Base-by-base conservation (phyloP, 208 protist species). In the Phytomonas serpens region DNA sequence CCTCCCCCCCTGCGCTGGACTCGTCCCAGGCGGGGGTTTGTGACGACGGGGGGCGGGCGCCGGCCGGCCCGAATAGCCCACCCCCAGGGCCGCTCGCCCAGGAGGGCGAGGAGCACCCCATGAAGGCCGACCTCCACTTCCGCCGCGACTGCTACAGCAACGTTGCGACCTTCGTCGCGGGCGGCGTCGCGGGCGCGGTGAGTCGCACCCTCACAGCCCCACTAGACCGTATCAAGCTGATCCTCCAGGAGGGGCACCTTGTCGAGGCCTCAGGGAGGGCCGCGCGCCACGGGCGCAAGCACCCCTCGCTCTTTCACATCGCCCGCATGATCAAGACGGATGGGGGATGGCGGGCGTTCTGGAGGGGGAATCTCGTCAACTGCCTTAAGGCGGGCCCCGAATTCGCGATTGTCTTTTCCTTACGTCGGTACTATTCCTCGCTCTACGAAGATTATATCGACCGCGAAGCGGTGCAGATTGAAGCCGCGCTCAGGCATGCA, bases 371-470 rank as follows among this genome's bases (percentile, higher is more conserved):
- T 74, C 68, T 83, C 10, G 82, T 96, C 63, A 97, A 97, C 80
- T 93, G 89, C 72, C 79, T 95, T 52, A 97, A 97, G 73, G 90
- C 91, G 10, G 87, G 89, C 9, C 94, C 94, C 2, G 92, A 97
- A 75, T 94, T 96, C 72, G 91, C 92, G 29, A 84, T 97, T 52
- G 82, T 94, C 64, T 97, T 96, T 64, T 86, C 86, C n/a, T 76
- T 97, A 66, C 85, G 89, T 29, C 85, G 88, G 10, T 93, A 91
- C 72, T 69, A 88, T 64, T 81, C 82, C 30, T 94, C 88, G 5
- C 62, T 92, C 32, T 93, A 91, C 69, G 91, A 96, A 65, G 91
- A 94, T 76, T 81, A 81, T 67, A 71, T 92, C 1, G 87, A 86
- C 69, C 79, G 83, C 3, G 88, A 92, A 71, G 71, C 82, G 61